Conservation (phyloP, 2,329 filamentous ascomycete species). For the Monosporascus sp. region DNA sequence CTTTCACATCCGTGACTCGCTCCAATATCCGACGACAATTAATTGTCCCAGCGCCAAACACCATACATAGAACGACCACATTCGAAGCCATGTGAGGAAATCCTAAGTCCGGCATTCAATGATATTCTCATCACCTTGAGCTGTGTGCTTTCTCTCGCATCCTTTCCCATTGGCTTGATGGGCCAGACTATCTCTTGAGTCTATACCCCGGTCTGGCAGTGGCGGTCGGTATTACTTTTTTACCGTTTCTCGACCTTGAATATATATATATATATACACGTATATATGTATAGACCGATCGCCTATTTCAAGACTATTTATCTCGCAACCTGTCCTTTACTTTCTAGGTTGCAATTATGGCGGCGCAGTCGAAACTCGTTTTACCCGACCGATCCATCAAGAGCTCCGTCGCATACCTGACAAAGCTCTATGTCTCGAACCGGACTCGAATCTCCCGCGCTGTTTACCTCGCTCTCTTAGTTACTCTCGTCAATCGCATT, state of each 20-base stretch:
- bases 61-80: not conserved
- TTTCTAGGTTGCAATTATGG: conserved; percentile 46
- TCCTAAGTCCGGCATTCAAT: not conserved
- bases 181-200: not conserved
- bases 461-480: conserved; percentile 75
- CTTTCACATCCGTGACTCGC: not conserved
- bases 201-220: not conserved
- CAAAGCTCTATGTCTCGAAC: conserved; percentile 69
- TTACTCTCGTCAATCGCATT: conserved; percentile 79
- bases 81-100: not conserved
- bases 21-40: not conserved
- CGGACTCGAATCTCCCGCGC: conserved; percentile 77
- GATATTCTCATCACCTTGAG: not conserved
- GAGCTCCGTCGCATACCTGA: conserved; percentile 59
- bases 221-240: not conserved
- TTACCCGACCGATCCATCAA: conserved; percentile 60
- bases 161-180: not conserved
- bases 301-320: too few species aligned
- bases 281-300: too few species aligned
- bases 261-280: too few species aligned
- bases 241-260: too few species aligned
- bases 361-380: conserved; percentile 67
- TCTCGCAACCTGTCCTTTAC: too few species aligned
- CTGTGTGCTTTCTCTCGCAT: not conserved
- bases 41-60: not conserved